Evolutionary conservation across 2,329 filamentous ascomycete genomes (phyloP), one percentile per base, ranked within the genome.

Genomic region (Anisogramma anomala): DNA sequence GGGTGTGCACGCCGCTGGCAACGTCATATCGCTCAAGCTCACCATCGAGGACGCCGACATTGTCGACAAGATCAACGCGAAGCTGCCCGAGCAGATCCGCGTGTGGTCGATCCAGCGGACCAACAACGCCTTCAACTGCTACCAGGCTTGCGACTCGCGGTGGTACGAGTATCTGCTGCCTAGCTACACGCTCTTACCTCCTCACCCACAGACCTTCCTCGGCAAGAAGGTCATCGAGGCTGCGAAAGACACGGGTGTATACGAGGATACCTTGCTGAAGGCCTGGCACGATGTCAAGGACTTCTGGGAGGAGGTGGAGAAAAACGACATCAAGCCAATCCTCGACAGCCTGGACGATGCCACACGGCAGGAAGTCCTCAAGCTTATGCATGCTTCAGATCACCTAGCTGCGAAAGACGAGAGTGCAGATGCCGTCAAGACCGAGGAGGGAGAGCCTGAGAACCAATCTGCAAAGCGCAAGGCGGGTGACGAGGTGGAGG

Each of bases 91-190:
- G 3, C 91, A 98, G 65, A 98, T 98, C 49, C 78, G 91, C 38
- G 74, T 98, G 3, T 98, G 91, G 91, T 91, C 86, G 3, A 86
- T 94, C 47, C 79, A 93, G 60, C 72, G 86, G 38, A 93, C 89
- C 1, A 89, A 82, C 57, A 89, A 88, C 50, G 77, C 79, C 51
- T 98, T 96, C 68, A 95, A 84, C 61, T 89, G 84, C 62, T 98
- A 98, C 62, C 83, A 94, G 57, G 75, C 84, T 42, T 95, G 89
- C 62, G 91, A 98, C 62, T 94, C 87, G 19, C 74, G 91, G 51
- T 93, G 88, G 71, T 98, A 98, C 63, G 91, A 98, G 65, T 98
- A 98, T 58, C 69, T 98, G 39, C 84, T 98, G 60, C 91, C 91
- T 2, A 91, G 84, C 31, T 87, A 96, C 62, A 86, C 84, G 42